A percentile compares a stretch with the other conserved stretches of the same genome.
phyloP scores from a whole-genome alignment of 768 basidiomycete species.

The Amanita rubescens region DNA sequence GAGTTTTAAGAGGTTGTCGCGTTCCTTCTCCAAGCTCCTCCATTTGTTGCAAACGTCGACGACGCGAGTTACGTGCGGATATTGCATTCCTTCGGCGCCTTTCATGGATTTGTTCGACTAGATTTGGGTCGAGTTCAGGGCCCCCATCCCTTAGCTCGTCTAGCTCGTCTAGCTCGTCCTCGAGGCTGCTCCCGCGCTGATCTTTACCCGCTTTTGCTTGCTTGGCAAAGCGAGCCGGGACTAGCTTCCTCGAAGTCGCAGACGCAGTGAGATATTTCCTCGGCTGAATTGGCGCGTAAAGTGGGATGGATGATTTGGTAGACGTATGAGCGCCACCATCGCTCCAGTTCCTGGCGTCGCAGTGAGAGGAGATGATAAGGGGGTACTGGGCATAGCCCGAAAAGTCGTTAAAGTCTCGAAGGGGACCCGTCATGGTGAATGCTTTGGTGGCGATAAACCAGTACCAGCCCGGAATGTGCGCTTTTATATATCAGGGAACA shows the following conservation, averaged over 20 bases:
- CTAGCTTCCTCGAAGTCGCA: slow-evolving; percentile 68
- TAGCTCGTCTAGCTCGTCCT: slow-evolving; percentile 41
- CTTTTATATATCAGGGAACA: too few species aligned
- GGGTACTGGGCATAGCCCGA: too few species aligned
- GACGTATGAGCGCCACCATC: too few species aligned
- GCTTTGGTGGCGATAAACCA: too few species aligned
- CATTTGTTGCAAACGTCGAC: slow-evolving; percentile 66
- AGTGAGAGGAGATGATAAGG: too few species aligned
- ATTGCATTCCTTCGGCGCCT: slow-evolving; percentile 83
- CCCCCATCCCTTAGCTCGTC: slow-evolving; percentile 39
- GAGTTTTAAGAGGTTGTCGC: not conserved
- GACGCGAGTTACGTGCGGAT: slow-evolving; percentile 74
- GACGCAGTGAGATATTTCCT: slow-evolving; percentile 69
- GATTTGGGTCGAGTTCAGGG: slow-evolving; percentile 32
- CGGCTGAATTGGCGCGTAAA: slow-evolving; percentile 74
- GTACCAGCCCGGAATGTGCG: too few species aligned
- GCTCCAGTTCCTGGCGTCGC: too few species aligned
- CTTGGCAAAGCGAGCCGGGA: slow-evolving; percentile 59
- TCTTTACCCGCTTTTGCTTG: too few species aligned
- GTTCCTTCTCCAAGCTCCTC: slow-evolving; percentile 45
- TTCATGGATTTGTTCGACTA: slow-evolving; percentile 61
- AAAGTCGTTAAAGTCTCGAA: too few species aligned
- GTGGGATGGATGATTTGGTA: too few species aligned
- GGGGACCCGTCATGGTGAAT: too few species aligned
- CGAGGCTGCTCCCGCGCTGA: slow-evolving; percentile 29